Base-by-base conservation (phyloP, 2,329 filamentous ascomycete genomes). In the Aspergillus eucalypticola region DNA sequence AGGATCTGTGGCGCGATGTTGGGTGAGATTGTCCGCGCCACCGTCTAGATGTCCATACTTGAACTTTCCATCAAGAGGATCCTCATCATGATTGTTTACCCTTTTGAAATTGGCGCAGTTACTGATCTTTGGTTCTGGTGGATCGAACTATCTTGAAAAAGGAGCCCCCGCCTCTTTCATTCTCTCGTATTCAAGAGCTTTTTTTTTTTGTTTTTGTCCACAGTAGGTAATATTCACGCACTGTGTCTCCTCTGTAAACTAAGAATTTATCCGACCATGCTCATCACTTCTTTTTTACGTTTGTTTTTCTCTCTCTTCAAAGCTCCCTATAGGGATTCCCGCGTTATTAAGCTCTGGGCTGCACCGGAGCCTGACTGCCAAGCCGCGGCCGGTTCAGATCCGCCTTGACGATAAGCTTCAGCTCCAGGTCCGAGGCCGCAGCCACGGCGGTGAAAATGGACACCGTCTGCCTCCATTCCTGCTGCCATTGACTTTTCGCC, bases 1-100 rank as follows among this genome's bases (percentile, higher is more conserved):
- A 55, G 39, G 53, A 55, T 46, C 53, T 25, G 39, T 55, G 53
- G 53, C 53, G 42, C 35, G 41, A 39, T 32, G 41, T 32, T 55
- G 29, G 53, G 3, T 35, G 39, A 54, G 39, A 50, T 50, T 50
- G 46, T 35, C 42, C 46, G 29, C 53, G 39, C 53, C 53, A 55
- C 53, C 27, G 17, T 32, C 5, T 8, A 42, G 21, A 29, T 5
- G 21, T 15, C 21, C 32, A 19, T 21, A 32, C 13, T 19, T 35
- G 29, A 39, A 17, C 10, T 5, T 7, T 42, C 39, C n/a, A 7
- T 42, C 39, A 11, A 29, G 44, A 27, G 32, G 32, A 35, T 13
- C 32, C 32, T 25, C 27, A 13, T 23, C 41, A 44, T 13, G 41
- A 13, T 13, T 19, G 19, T 50, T 27, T 23, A n/a, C 25, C 46